Conservation (phyloP, 805 yeast genomes). For the Cyberlindnera americana region DNA sequence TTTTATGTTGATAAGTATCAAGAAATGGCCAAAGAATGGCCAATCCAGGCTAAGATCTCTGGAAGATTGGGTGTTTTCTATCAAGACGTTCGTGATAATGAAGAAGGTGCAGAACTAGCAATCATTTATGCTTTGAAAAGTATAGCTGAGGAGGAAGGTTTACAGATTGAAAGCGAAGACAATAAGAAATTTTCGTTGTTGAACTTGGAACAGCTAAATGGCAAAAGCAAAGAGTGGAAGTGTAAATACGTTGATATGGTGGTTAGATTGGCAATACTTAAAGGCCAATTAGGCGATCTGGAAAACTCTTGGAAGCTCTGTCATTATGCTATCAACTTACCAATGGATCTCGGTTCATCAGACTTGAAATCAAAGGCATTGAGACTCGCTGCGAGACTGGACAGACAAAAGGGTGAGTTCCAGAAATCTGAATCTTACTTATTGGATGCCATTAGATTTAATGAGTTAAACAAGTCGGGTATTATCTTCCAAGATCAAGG, state of each 20-base stretch:
- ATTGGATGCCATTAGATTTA: constrained; percentile 28
- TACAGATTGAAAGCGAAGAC: constrained; percentile 17
- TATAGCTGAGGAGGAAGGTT: constrained; percentile 31
- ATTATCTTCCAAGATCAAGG: constrained; percentile 18
- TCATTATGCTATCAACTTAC: constrained; percentile 30
- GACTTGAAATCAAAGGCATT: constrained; percentile 28
- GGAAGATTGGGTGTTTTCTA: constrained; percentile 36
- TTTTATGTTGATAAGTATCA: constrained; percentile 12
- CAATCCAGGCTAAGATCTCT: constrained; percentile 7
- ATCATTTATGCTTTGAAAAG: constrained; percentile 31
- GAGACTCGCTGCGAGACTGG: constrained; percentile 35
- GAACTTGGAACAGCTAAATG: constrained; percentile 23
- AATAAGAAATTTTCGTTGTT: constrained; percentile 22
- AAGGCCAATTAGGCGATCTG: constrained; percentile 26
- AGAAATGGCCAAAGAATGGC: constrained; percentile 11
- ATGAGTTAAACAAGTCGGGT: constrained; percentile 21
- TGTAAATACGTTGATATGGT: constrained; percentile 36
- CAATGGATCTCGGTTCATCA: constrained; percentile 27
- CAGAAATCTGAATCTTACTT: constrained; percentile 29
- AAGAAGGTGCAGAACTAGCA: constrained; percentile 32
- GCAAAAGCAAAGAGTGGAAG: constrained; percentile 30
- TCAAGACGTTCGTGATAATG: constrained; percentile 34
- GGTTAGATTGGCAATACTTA: constrained; percentile 36
- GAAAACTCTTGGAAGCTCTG: constrained; percentile 28
- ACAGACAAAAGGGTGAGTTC: constrained; percentile 20